phyloP scores from a whole-genome alignment of 306 rosid species.

The Dalbergia cultrata region DNA sequence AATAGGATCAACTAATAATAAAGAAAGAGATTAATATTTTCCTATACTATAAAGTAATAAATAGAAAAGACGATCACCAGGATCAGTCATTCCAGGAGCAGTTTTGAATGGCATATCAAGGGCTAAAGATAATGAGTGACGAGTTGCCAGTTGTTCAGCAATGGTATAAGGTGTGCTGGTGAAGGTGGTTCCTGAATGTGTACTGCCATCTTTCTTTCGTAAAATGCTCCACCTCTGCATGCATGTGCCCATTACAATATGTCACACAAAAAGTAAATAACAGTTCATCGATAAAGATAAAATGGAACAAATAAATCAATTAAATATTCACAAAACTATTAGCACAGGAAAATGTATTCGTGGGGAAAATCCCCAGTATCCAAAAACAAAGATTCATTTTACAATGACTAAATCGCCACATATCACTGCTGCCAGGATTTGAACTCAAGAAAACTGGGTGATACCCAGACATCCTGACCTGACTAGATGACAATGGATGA shows the following conservation, averaged over 20 bases:
- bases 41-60: too few species aligned
- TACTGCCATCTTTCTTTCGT: constrained; percentile 61
- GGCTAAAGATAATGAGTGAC: constrained; percentile 80
- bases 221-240: constrained; percentile 87
- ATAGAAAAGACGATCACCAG: constrained; percentile 59
- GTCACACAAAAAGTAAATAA: constrained; percentile 39
- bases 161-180: constrained; percentile 66
- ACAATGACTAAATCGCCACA: too few species aligned
- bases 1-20: constrained; percentile 8
- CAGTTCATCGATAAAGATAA: background rate
- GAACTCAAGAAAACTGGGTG: constrained; percentile 74
- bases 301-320: constrained; percentile 13
- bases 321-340: constrained; percentile 32
- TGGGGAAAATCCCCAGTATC: background rate
- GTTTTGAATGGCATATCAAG: constrained; percentile 73
- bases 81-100: constrained; percentile 59
- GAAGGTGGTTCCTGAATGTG: constrained; percentile 53
- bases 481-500: constrained; percentile 68
- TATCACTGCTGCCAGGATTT: constrained; percentile 58
- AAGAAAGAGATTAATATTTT: constrained; percentile 23
- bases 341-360: constrained; percentile 6
- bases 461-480: constrained; percentile 73
- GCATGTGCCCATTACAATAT: constrained; percentile 48
- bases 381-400: background rate
- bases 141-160: constrained; percentile 84